Percentiles rank a stretch among this genome's conserved stretches.
phyloP scores from a whole-genome alignment of 495 filamentous ascomycete genomes.

The Friedmanniomyces simplex region DNA sequence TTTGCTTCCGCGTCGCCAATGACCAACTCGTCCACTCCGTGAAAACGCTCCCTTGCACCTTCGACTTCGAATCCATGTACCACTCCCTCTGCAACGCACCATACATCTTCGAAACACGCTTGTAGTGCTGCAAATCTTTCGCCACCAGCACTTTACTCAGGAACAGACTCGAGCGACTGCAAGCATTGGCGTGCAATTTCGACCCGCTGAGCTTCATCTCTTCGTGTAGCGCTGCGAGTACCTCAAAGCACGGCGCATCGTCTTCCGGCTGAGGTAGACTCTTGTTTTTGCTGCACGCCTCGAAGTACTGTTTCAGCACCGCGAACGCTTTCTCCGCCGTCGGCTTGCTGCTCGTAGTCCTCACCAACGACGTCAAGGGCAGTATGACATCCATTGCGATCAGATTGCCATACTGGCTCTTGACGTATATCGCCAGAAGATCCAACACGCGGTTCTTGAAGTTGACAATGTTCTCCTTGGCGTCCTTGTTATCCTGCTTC shows the following conservation, averaged over 20 bases:
- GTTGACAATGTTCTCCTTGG: conserved; percentile 79
- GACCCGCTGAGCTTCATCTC: conserved; percentile 58
- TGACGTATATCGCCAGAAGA: conserved; percentile 74
- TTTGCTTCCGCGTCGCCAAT: conserved; percentile 19
- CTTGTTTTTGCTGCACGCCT: conserved; percentile 52
- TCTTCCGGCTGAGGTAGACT: conserved; percentile 32
- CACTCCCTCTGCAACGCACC: conserved; percentile 44
- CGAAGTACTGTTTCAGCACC: conserved; percentile 60
- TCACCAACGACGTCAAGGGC: conserved; percentile 49
- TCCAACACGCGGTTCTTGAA: conserved; percentile 93
- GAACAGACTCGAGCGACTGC: conserved; percentile 54
- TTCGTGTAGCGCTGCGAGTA: conserved; percentile 58
- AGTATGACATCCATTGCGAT: conserved; percentile 58
- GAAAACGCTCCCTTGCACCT: conserved; percentile 53
- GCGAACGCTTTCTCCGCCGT: conserved; percentile 61
- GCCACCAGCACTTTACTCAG: conserved; percentile 50
- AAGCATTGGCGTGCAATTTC: conserved; percentile 44
- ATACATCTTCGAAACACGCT: conserved; percentile 47
- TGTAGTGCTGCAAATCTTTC: conserved; percentile 39
- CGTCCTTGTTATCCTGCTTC: conserved; percentile 73
- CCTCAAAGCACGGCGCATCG: conserved; percentile 32
- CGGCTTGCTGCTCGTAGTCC: conserved; percentile 56
- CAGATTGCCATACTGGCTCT: conserved; percentile 57
- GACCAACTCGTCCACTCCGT: conserved; percentile 60
- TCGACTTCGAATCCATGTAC: conserved; percentile 44